Percentiles rank a stretch among this genome's conserved stretches.
phyloP scores from a whole-genome alignment of 2,329 filamentous ascomycete genomes.

The Xylariaceae sp. region DNA sequence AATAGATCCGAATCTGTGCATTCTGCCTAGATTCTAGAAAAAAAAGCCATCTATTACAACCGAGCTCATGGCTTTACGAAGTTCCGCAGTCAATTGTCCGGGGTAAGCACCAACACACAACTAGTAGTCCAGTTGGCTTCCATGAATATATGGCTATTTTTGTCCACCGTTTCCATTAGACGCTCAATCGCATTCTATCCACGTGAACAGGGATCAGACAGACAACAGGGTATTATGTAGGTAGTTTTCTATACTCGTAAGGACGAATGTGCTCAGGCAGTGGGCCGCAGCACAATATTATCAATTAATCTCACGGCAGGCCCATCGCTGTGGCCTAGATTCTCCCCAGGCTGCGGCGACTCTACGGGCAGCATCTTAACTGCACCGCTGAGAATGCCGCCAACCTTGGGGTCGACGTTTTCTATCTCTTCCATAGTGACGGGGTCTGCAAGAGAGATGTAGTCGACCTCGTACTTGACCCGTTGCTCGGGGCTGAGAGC shows the following conservation, averaged over 20 bases:
- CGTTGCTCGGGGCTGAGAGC: conserved; percentile 54
- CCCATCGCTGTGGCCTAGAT: conserved; percentile 65
- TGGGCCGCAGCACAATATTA: conserved; percentile 68
- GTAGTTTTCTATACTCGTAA: too few relatives aligned
- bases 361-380: conserved; percentile 85
- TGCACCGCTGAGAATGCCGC: conserved; percentile 83
- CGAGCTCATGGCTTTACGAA: too few relatives aligned
- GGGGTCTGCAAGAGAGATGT: conserved; percentile 84
- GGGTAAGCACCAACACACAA: too few relatives aligned
- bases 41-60: too few relatives aligned
- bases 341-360: conserved; percentile 62
- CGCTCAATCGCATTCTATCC: background rate
- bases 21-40: too few relatives aligned
- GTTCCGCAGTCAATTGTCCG: too few relatives aligned
- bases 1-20: too few relatives aligned
- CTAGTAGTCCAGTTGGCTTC: too few relatives aligned
- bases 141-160: too few relatives aligned
- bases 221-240: too few relatives aligned
- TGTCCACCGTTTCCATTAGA: too few relatives aligned
- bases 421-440: conserved; percentile 75
- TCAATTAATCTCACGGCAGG: conserved; percentile 86
- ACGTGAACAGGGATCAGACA: too few relatives aligned
- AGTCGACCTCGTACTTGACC: conserved; percentile 78
- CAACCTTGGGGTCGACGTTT: conserved; percentile 60
- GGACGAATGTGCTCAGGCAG: conserved; percentile 8